Evolutionary conservation across 768 basidiomycete genomes (phyloP), one percentile per base, ranked within the genome.

Genomic region (Russula abietina): DNA sequence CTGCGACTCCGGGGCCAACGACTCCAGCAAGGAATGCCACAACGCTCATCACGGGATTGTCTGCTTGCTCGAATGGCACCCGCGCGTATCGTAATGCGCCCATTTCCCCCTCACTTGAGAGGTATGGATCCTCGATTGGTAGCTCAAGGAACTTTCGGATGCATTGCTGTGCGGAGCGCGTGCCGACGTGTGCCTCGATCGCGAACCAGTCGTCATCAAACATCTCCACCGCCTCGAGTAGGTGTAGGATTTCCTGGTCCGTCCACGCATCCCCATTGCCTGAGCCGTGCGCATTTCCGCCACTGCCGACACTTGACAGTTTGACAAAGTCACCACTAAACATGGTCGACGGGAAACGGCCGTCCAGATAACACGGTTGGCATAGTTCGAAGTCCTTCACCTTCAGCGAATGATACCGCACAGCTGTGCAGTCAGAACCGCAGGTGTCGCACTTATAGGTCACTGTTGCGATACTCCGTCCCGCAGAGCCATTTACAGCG

Each of bases 11-110:
- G 0, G 93, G 93, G 11, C 85, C 86, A 8, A 98, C 89, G 11
- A 95, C 93, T 7, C 92, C 90, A 9, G 97, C 93, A 26, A 99
- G 79, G 78, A 98, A 98, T 2, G 97, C 93, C 22, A 98, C 95
- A 26, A 98, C 97, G 73, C 91, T 93, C 93, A 99, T 93, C 19
- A 99, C 93, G 0, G 97, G 97, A 71, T 98, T 98, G 70, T 99
- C 97, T 5, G 91, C 85, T 72, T 93, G 91, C 69, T 93, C 89
- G 71, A 98, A 97, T 0, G 96, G 96, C 58, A 97, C 80, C 17
- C 88, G 76, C 0, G 86, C 85, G 58, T 86, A 93, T 59, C 88
- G 76, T 49, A 95, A 75, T 1, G 87, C 78, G 10, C 92, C 92
- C 76, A 87, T 82, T 24, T 86, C 84, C 2, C 81, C 89, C 69